phyloP scores from a whole-genome alignment of 176 grass and related monocot species.

The Melocanna baccifera region DNA sequence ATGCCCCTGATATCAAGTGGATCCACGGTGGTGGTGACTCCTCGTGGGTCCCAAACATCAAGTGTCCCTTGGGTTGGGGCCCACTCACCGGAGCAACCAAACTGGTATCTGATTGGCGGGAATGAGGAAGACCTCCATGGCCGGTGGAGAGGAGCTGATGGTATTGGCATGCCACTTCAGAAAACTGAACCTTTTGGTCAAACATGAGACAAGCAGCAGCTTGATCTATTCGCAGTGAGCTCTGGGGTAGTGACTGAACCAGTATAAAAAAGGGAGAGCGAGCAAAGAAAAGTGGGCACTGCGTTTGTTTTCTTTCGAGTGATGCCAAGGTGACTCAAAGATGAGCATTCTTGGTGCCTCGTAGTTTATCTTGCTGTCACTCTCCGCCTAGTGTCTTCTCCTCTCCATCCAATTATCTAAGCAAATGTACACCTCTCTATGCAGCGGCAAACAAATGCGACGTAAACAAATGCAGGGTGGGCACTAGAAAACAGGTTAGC shows the following conservation, averaged over 20 bases:
- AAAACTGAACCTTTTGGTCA: constrained; percentile 40
- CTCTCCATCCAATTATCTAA: constrained; percentile 23
- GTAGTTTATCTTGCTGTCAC: constrained; percentile 38
- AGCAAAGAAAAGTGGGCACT: constrained; percentile 17
- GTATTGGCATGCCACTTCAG: constrained; percentile 48
- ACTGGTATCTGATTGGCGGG: constrained; percentile 37
- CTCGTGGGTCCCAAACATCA: constrained; percentile 34
- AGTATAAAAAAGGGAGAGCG: constrained; percentile 34
- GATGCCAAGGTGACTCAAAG: constrained; percentile 40
- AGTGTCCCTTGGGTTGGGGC: constrained; percentile 18
- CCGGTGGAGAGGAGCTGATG: constrained; percentile 43
- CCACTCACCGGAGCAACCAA: constrained; percentile 16
- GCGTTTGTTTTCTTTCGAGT: constrained; percentile 27
- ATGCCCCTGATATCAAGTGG: background rate
- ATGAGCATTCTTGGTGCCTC: constrained; percentile 31
- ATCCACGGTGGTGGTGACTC: constrained; percentile 45
- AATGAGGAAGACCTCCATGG: constrained; percentile 37
- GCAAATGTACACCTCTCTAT: constrained; percentile 12
- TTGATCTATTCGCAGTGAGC: constrained; percentile 32
- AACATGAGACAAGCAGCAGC: constrained; percentile 34
- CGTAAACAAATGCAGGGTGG: constrained; percentile 17
- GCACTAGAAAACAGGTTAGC: constrained; percentile 7
- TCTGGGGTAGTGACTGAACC: constrained; percentile 50
- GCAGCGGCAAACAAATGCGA: background rate
- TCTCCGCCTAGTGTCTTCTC: constrained; percentile 33